These are phyloP conservation scores for Yueomyces sp. DNA, from an alignment of 1,139 yeast species.

Conservation along the genomic window DNA sequence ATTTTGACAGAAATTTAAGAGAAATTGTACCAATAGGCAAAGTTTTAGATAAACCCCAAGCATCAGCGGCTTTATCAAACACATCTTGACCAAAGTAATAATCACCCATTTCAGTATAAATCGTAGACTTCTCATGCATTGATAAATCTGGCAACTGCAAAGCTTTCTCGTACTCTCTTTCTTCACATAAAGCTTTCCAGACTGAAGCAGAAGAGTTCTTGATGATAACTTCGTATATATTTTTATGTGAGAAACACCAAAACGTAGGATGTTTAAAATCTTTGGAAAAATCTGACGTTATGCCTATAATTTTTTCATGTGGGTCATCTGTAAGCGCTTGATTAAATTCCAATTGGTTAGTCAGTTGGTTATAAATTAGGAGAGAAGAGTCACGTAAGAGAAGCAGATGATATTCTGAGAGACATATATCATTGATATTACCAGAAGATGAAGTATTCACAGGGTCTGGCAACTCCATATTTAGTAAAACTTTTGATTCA, in stretches of 20 bases:
- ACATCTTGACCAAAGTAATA: conserved; percentile 29
- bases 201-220: conserved; percentile 60
- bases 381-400: conserved; percentile 32
- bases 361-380: conserved; percentile 37
- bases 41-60: conserved; percentile 46
- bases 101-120: conserved; percentile 55
- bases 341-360: conserved; percentile 33
- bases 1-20: conserved; percentile 37
- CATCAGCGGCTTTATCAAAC: conserved; percentile 42
- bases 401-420: conserved; percentile 43
- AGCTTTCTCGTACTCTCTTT: conserved; percentile 59
- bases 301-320: conserved; percentile 38
- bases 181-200: conserved; percentile 60
- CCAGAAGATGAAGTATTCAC: conserved; percentile 9
- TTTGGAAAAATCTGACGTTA: conserved; percentile 43
- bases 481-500: conserved; percentile 29
- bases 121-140: conserved; percentile 35
- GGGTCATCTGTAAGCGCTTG: conserved; percentile 27
- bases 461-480: conserved; percentile 28
- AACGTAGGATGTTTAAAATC: conserved; percentile 30
- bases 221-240: conserved; percentile 56
- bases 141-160: conserved; percentile 34
- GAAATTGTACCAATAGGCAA: conserved; percentile 57
- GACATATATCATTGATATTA: conserved; percentile 27
- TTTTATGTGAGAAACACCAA: conserved; percentile 44